These are phyloP conservation scores for Suillus plorans DNA, from an alignment of 768 basidiomycete species.

Conservation along the genomic window DNA sequence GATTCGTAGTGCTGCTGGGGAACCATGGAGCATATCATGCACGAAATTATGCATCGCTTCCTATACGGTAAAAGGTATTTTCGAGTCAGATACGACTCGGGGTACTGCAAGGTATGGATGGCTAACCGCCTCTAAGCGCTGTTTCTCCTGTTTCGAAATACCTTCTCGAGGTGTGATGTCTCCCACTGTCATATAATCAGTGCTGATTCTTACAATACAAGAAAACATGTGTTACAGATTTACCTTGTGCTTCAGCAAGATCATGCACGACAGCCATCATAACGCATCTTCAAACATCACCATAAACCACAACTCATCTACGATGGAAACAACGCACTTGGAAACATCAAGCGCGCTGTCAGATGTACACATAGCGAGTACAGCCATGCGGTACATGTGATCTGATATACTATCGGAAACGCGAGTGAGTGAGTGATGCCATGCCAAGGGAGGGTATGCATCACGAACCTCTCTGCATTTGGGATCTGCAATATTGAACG, in stretches of 20 bases:
- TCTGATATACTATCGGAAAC: conserved; percentile 73
- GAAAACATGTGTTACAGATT: too few relatives aligned
- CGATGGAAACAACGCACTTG: conserved; percentile 50
- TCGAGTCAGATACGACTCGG: conserved; percentile 5
- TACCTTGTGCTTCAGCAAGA: conserved; percentile 94
- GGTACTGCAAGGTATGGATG: neutral
- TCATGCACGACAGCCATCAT: conserved; percentile 95
- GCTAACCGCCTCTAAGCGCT: conserved; percentile 65
- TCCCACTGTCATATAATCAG: conserved; percentile 54
- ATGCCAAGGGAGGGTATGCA: neutral
- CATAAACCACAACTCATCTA: neutral
- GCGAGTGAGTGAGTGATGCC: neutral
- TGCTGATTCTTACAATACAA: neutral
- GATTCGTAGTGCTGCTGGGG: conserved; percentile 66
- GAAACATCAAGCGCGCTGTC: conserved; percentile 69
- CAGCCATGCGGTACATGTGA: conserved; percentile 96
- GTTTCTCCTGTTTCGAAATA: conserved; percentile 80
- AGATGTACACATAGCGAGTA: conserved; percentile 87
- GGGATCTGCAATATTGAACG: conserved; percentile 53
- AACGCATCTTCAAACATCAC: conserved; percentile 55
- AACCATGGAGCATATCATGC: conserved; percentile 83
- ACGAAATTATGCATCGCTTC: conserved; percentile 91
- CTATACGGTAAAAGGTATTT: conserved; percentile 33
- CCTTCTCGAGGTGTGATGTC: conserved; percentile 92
- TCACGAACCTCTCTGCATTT: conserved; percentile 71